phyloP scores from a whole-genome alignment of 2,329 filamentous ascomycete species.

The Scleromitrula shiraiana region DNA sequence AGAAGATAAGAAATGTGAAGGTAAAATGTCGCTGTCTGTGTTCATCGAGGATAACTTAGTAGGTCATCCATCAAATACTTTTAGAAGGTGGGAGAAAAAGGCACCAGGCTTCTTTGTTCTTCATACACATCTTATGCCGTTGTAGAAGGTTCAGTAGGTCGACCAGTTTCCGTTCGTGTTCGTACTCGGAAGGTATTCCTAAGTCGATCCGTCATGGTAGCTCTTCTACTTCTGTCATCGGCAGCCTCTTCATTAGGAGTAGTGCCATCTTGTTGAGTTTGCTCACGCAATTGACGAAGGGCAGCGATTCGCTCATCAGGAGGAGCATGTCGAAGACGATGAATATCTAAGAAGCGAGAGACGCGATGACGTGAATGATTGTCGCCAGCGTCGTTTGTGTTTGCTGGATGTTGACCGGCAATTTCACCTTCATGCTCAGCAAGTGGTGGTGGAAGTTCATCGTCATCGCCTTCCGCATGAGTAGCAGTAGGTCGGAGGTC shows the following conservation, averaged over 20 bases:
- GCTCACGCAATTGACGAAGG: conserved; percentile 42
- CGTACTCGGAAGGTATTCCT: conserved; percentile 24
- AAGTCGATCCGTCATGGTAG: conserved; percentile 24
- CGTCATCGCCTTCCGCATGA: conserved; percentile 16
- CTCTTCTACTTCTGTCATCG: conserved; percentile 22
- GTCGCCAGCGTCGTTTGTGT: conserved; percentile 27
- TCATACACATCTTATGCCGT: neutral
- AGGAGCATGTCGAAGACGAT: conserved; percentile 49
- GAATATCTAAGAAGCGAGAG: conserved; percentile 48
- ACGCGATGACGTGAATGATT: conserved; percentile 36
- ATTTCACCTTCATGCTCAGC: conserved; percentile 19
- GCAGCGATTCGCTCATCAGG: conserved; percentile 55
- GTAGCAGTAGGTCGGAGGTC: conserved; percentile 30
- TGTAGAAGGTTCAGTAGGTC: neutral
- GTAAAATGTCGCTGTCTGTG: too few species aligned
- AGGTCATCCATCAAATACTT: too few species aligned
- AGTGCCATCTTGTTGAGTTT: conserved; percentile 21
- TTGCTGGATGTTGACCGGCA: conserved; percentile 29
- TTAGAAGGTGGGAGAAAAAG: too few species aligned
- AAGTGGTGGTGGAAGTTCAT: conserved; percentile 25
- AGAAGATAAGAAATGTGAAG: too few species aligned
- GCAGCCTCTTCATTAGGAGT: conserved; percentile 8
- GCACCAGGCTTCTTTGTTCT: neutral
- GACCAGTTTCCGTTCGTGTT: conserved; percentile 18
- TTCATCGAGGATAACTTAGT: too few species aligned